Base-by-base conservation (phyloP, 495 filamentous ascomycete genomes). In the Hyaloscypha hepaticicola region DNA sequence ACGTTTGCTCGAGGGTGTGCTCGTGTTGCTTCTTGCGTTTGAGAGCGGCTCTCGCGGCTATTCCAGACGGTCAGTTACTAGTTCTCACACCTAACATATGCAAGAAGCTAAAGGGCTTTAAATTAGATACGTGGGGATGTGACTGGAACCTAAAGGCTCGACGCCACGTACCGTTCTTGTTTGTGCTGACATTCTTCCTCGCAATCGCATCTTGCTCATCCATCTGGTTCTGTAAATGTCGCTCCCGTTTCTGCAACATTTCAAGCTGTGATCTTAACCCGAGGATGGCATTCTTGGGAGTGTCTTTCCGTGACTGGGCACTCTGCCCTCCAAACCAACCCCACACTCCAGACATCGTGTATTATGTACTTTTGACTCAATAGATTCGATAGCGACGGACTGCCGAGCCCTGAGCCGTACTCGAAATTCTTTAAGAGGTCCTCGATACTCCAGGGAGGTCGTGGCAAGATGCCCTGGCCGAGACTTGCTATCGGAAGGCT, bases 231-330 rank as follows among this genome's bases (percentile, higher is more conserved):
- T 93, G 90, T 51, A 97, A 79, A 73, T 98, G 92, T 73, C 84
- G 88, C 79, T 99, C 93, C 51, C 96, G 83, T 84, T 99, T 99
- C 78, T 96, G 91, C 67, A 99, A 83, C 94, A 97, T 97, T 67
- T 96, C 93, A 27, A 98, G 82, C 83, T 97, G 93, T 70, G 87
- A 81, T 63, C 95, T 88, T 69, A 99, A 80, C 66, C 83, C 82
- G 50, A 99, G 83, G 68, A 99, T 99, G 64, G 96, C 95, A 81
- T 97, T 92, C 85, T 99, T 99, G 49, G 95, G 91, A 66, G 87
- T 89, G 76, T 97, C 92, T 79, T 94, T 96, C 76, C 87, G 87
- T 84, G 90, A 93, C 78, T 90, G 86, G 61, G 86, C 87, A 71
- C 85, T 84, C 61, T 86, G 84, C 65, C 92, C 91, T 74, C 90